Conservation (phyloP, 2,329 filamentous ascomycete genomes). For the Alternaria novae-zelandiae region DNA sequence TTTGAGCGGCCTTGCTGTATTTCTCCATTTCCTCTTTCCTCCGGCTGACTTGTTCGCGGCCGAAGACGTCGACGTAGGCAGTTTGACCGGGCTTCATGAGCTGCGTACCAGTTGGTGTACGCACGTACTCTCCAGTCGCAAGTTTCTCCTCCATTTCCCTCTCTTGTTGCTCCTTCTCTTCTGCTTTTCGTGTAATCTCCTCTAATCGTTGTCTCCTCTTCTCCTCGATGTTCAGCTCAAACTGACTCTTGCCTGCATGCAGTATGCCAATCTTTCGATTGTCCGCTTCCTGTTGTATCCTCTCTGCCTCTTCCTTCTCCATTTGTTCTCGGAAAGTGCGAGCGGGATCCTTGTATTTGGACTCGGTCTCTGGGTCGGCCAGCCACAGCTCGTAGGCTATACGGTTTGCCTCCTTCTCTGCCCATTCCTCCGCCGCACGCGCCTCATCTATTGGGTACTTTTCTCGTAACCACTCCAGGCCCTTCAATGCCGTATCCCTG, state of each 20-base stretch:
- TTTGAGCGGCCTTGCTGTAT: constrained; percentile 30
- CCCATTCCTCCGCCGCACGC: constrained; percentile 49
- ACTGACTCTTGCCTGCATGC: constrained; percentile 41
- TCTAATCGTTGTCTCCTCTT: constrained; percentile 40
- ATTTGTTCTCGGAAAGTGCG: constrained; percentile 42
- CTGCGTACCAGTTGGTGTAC: constrained; percentile 40
- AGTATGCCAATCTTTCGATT: constrained; percentile 42
- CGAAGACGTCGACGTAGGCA: constrained; percentile 44
- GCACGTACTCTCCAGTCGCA: constrained; percentile 42
- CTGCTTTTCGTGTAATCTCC: constrained; percentile 36
- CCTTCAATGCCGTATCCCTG: constrained; percentile 36
- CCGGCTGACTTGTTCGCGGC: constrained; percentile 39
- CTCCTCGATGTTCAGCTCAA: constrained; percentile 44
- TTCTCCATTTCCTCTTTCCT: constrained; percentile 37
- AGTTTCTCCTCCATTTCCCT: constrained; percentile 41
- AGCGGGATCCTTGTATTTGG: constrained; percentile 48
- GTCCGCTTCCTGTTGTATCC: constrained; percentile 28
- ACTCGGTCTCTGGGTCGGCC: constrained; percentile 46
- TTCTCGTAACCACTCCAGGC: constrained; percentile 45
- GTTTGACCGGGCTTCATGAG: constrained; percentile 46
- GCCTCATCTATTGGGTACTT: constrained; percentile 50
- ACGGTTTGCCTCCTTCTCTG: constrained; percentile 47
- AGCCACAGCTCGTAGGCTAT: constrained; percentile 48
- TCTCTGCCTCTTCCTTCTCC: constrained; percentile 39
- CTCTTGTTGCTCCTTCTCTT: constrained; percentile 41